A percentile compares a stretch with the other conserved stretches of the same genome.
Conservation (phyloP, 192 early-diverging fungal species). For the Cladochytrium replicatum region DNA sequence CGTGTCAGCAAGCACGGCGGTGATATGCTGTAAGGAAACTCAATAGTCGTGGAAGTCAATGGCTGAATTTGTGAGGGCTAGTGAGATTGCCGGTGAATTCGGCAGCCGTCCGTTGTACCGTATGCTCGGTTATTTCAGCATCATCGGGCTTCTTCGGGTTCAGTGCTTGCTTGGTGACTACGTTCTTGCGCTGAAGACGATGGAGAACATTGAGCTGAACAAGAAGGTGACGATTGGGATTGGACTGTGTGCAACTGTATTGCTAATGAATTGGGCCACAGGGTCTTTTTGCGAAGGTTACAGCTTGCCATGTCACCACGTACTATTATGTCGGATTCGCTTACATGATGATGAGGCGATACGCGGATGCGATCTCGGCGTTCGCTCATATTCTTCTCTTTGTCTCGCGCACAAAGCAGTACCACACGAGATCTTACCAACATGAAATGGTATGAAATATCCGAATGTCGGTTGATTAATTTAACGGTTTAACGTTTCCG, state of each 20-base stretch:
- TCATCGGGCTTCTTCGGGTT: slow-evolving; percentile 84
- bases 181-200: slow-evolving; percentile 86
- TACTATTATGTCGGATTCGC: slow-evolving; percentile 97
- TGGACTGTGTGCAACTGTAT: no score
- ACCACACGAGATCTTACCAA: slow-evolving; percentile 85
- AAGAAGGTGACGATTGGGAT: slow-evolving; percentile 55
- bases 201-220: slow-evolving; percentile 91
- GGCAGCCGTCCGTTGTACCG: slow-evolving; percentile 84
- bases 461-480: slow-evolving; percentile 2
- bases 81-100: slow-evolving; percentile 81
- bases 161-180: slow-evolving; percentile 96
- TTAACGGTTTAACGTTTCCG: slow-evolving; percentile 7
- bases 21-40: slow-evolving; percentile 52
- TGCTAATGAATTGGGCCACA: slow-evolving; percentile 13
- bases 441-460: slow-evolving; percentile 59
- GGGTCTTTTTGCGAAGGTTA: slow-evolving; percentile 87
- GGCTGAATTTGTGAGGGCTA: slow-evolving; percentile 1
- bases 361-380: slow-evolving; percentile 87
- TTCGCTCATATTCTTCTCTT: slow-evolving; percentile 85
- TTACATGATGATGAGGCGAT: slow-evolving; percentile 98
- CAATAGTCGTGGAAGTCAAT: neutral
- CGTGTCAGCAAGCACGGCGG: slow-evolving; percentile 79
- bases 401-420: slow-evolving; percentile 86
- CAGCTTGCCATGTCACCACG: slow-evolving; percentile 91
- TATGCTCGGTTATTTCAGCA: slow-evolving; percentile 94